phyloP scores from a whole-genome alignment of 2,329 filamentous ascomycete genomes.

The Cladosporium sp. region DNA sequence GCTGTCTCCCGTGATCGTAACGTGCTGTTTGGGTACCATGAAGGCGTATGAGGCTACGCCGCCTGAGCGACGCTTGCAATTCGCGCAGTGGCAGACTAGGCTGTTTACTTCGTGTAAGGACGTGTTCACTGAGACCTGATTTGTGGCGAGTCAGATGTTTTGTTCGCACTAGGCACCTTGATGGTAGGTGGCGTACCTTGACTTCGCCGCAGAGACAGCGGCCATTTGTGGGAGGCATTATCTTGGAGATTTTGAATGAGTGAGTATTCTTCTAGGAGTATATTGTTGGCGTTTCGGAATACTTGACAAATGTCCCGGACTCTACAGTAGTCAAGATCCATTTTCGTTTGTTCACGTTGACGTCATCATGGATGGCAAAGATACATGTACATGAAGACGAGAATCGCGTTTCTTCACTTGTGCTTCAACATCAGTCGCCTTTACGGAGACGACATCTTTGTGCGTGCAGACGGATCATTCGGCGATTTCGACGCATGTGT shows the following conservation, averaged over 20 bases:
- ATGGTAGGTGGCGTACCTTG: not conserved
- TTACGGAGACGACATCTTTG: too few relatives aligned
- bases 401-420: too few relatives aligned
- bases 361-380: too few relatives aligned
- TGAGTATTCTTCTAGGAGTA: not conserved
- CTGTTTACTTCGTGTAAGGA: slow-evolving; percentile 7
- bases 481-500: too few relatives aligned
- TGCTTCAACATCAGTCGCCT: too few relatives aligned
- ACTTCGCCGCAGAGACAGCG: slow-evolving; percentile 6
- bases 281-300: too few relatives aligned
- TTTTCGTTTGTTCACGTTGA: too few relatives aligned
- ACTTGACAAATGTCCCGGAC: too few relatives aligned
- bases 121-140: not conserved
- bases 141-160: not conserved
- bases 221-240: not conserved
- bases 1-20: slow-evolving; percentile 11
- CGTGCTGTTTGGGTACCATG: slow-evolving; percentile 16
- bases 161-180: not conserved
- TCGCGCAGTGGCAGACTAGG: slow-evolving; percentile 18
- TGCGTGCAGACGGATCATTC: too few relatives aligned
- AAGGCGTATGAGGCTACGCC: slow-evolving; percentile 21
- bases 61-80: slow-evolving; percentile 18
- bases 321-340: too few relatives aligned
- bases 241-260: not conserved
- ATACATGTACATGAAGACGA: too few relatives aligned